Percentiles rank a stretch among this genome's conserved stretches.
Evolutionary conservation across 768 basidiomycete genomes (phyloP).

Genomic region (Phlebiopsis flavidoalba): DNA sequence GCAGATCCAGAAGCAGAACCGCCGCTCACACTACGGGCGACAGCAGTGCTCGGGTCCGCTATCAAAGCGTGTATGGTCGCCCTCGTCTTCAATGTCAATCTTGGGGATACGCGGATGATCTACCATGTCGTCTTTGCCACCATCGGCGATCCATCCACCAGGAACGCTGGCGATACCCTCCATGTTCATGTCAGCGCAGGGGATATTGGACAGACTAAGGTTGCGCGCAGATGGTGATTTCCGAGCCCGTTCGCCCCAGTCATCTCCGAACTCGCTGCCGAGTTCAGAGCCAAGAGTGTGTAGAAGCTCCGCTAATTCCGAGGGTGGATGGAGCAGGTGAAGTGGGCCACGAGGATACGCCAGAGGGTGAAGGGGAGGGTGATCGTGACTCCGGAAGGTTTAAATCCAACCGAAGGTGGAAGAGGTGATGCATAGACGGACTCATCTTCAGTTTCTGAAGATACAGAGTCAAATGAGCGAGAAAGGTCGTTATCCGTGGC

Average conservation of each 20-base stretch:
- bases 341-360: neutral
- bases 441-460: neutral
- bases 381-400: conserved; percentile 4
- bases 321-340: conserved; percentile 1
- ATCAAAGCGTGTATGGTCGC: neutral
- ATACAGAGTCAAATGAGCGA: neutral
- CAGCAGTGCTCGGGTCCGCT: neutral
- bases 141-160: neutral
- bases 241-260: conserved; percentile 31
- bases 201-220: conserved; percentile 51
- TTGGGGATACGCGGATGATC: neutral
- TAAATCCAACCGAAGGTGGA: neutral
- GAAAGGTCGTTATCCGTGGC: conserved; percentile 15
- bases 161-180: neutral
- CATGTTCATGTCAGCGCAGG: conserved; percentile 4
- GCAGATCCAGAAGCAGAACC: neutral
- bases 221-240: conserved; percentile 43
- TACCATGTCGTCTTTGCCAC: neutral
- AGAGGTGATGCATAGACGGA: conserved; percentile 6
- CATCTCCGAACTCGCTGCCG: conserved; percentile 45
- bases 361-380: conserved; percentile 11
- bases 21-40: neutral
- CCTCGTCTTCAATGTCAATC: neutral
- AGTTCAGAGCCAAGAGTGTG: conserved; percentile 44
- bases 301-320: neutral